phyloP scores from a whole-genome alignment of 108 stramenopile genomes.

The Skeletonema menzelii region DNA sequence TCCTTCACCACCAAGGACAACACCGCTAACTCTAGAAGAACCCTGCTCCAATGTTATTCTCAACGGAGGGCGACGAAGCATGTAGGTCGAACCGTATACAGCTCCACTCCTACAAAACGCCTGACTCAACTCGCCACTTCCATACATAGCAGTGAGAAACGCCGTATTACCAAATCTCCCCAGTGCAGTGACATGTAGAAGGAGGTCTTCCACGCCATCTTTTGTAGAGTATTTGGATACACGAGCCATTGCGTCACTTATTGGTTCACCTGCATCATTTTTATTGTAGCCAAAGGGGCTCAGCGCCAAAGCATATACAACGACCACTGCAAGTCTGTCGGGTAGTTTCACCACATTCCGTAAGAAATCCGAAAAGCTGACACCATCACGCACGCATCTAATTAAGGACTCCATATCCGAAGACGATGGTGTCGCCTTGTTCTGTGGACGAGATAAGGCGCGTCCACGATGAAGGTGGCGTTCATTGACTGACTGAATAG shows the following conservation, averaged over 20 bases:
- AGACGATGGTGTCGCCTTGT: conserved; percentile 72
- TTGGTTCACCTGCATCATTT: not conserved
- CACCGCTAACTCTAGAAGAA: conserved; percentile 17
- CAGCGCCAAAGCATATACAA: conserved; percentile 74
- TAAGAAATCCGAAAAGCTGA: conserved; percentile 66
- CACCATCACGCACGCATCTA: conserved; percentile 50
- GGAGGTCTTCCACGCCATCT: conserved; percentile 60
- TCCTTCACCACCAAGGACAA: conserved; percentile 28
- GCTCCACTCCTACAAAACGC: conserved; percentile 86
- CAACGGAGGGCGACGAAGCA: conserved; percentile 61
- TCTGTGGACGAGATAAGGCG: conserved; percentile 89
- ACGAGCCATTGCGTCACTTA: conserved; percentile 1
- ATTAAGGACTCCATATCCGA: conserved; percentile 57
- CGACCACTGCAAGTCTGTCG: conserved; percentile 45
- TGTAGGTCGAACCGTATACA: conserved; percentile 82
- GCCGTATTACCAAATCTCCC: conserved; percentile 83
- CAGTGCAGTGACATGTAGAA: conserved; percentile 67
- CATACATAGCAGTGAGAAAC: conserved; percentile 77
- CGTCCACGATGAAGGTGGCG: conserved; percentile 84
- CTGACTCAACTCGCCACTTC: conserved; percentile 81
- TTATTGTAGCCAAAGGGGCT: conserved; percentile 30
- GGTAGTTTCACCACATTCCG: conserved; percentile 57
- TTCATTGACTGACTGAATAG: conserved; percentile 80
- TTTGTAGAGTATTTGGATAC: conserved; percentile 27
- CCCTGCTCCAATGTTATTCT: conserved; percentile 17